phyloP scores from a whole-genome alignment of 768 basidiomycete species.

The Panaeolus papilionaceus region DNA sequence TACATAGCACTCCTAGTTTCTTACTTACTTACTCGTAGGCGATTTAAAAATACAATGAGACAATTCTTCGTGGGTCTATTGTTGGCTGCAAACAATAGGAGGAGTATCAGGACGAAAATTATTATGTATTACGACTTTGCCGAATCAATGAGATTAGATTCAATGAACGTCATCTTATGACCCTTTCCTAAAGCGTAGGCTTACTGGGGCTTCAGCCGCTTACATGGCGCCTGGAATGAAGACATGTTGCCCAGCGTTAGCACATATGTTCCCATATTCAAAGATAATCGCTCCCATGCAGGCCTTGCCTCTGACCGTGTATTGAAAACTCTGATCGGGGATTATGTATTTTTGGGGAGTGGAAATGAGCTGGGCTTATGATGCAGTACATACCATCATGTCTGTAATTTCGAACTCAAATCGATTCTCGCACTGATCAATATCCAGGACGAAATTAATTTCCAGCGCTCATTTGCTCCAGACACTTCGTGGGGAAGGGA shows the following conservation, averaged over 20 bases:
- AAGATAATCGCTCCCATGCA: not conserved
- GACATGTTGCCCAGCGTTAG: not conserved
- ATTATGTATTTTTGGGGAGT: not conserved
- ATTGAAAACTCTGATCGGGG: conserved; percentile 6
- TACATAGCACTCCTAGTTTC: not conserved
- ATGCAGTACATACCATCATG: not conserved
- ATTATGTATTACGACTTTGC: not conserved
- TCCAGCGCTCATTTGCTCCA: not conserved
- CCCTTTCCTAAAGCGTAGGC: not conserved
- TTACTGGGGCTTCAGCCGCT: not conserved
- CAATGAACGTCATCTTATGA: not conserved
- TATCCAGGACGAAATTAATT: not conserved
- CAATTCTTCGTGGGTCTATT: not conserved
- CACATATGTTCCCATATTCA: not conserved
- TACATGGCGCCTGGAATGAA: not conserved
- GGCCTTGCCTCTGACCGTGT: not conserved
- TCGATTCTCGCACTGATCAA: conserved; percentile 1
- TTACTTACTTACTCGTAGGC: not conserved
- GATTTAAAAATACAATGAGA: conserved; percentile 3
- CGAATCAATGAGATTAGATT: not conserved
- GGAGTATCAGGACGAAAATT: not conserved
- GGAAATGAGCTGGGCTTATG: not conserved
- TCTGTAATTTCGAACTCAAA: not conserved
- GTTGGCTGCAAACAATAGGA: not conserved
- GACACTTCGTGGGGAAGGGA: not conserved